Conservation (phyloP, 1,284 basidiomycete genomes). For the Apiotrichum brassicae region DNA sequence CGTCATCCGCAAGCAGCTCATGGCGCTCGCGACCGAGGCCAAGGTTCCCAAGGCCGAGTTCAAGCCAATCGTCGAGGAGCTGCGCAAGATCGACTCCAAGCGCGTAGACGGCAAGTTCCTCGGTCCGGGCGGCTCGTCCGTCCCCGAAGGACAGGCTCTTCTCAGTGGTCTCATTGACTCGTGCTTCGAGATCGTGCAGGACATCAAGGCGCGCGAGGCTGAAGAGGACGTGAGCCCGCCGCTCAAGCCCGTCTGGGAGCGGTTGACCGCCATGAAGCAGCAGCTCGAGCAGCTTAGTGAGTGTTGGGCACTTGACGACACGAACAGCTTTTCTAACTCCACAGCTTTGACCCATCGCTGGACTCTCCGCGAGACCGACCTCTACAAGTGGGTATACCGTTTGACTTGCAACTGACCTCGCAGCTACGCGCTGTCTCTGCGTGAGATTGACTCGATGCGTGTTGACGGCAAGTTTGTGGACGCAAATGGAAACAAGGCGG, state of each 20-base stretch:
- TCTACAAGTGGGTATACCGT: slow-evolving; percentile 61
- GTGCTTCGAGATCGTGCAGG: slow-evolving; percentile 93
- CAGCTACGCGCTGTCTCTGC: slow-evolving; percentile 81
- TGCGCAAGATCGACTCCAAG: slow-evolving; percentile 92
- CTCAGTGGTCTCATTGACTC: slow-evolving; percentile 79
- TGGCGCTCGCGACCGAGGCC: slow-evolving; percentile 78
- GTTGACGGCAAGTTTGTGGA: slow-evolving; percentile 97
- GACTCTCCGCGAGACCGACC: slow-evolving; percentile 92
- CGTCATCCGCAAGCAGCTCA: slow-evolving; percentile 78
- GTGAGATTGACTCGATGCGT: slow-evolving; percentile 95
- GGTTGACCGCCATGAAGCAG: slow-evolving; percentile 72
- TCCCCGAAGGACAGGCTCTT: slow-evolving; percentile 80
- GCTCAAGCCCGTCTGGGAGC: slow-evolving; percentile 90
- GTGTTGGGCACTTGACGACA: slow-evolving; percentile 16
- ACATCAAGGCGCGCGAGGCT: slow-evolving; percentile 90
- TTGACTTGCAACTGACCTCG: not conserved
- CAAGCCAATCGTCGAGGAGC: slow-evolving; percentile 83
- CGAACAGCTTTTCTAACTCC: not conserved
- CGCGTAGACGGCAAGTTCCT: slow-evolving; percentile 95
- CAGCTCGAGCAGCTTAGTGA: slow-evolving; percentile 42
- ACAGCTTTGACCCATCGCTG: slow-evolving; percentile 86
- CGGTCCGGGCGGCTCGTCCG: slow-evolving; percentile 75
- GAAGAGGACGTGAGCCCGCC: slow-evolving; percentile 81
- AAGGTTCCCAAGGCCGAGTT: slow-evolving; percentile 79
- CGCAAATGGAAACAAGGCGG: slow-evolving; percentile 71